Evolutionary conservation across 805 yeast species (phyloP).

Genomic region (Candida oleophila): DNA sequence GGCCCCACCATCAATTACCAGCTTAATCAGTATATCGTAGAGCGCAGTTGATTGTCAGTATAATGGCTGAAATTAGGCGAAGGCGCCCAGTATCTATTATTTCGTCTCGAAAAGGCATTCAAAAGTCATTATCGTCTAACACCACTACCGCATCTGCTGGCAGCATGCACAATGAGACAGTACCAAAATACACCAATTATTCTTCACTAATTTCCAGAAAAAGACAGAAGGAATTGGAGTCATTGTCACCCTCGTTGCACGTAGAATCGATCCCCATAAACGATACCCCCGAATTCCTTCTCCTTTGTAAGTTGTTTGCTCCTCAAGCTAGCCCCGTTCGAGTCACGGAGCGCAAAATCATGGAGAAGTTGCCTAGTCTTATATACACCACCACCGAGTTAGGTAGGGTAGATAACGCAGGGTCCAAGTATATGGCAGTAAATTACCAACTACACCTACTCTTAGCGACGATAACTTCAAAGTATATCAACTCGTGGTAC

Average conservation of each 20-base stretch:
- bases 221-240: neutral
- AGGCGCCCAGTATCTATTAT: neutral
- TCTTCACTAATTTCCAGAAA: neutral
- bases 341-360: conserved; percentile 27
- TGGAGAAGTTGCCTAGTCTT: conserved; percentile 23
- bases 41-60: too few species aligned
- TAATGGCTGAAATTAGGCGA: neutral
- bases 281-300: conserved; percentile 21
- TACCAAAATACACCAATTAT: neutral
- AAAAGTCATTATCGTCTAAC: neutral
- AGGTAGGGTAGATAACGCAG: conserved; percentile 9
- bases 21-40: too few species aligned
- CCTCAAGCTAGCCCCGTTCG: conserved; percentile 26
- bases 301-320: conserved; percentile 32
- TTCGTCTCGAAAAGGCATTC: neutral
- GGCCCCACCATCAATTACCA: too few species aligned
- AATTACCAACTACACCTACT: conserved; percentile 39
- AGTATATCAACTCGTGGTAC: conserved; percentile 27
- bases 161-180: neutral
- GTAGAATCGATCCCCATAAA: neutral
- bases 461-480: conserved; percentile 26
- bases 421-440: conserved; percentile 13
- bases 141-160: neutral
- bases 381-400: conserved; percentile 26
- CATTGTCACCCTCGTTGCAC: neutral